Base-by-base conservation (phyloP, 352 stramenopile species). In the Phytophthora foliorum region DNA sequence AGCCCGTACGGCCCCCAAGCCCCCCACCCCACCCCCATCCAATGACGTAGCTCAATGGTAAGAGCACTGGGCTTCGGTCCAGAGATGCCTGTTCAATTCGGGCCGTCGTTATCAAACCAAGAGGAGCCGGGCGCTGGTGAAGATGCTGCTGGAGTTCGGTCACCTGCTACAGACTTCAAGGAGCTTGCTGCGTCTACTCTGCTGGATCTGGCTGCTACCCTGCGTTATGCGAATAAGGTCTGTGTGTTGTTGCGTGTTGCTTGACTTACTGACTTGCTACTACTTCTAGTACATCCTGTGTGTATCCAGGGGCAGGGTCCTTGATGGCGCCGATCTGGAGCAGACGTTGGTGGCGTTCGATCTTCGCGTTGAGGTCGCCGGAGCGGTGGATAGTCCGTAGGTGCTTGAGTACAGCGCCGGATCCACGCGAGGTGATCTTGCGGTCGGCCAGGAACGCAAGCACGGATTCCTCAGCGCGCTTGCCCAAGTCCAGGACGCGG, bases 331-430 rank as follows among this genome's bases (percentile, higher is more conserved):
- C 3, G 6, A 21, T 45, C 17, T 45, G 16, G 13, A 45, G n/a
- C 38, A 45, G 9, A 45, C 38, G 17, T 45, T 45, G 16, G n/a
- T 45, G 17, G 38, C 14, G 38, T 14, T 39, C 19, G 17, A 58
- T 53, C 32, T 24, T 51, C 6, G 4, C 16, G 45, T 57, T 48
- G 6, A 58, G 29, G 3, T 8, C 25, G 14, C 63, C 44, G 16
- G 48, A 48, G 38, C 48, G 45, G 31, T 60, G 34, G 27, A 59
- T 45, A 0, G 4, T 22, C 9, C 48, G 46, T 2, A 70, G 7
- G 25, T 61, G 57, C 58, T 69, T 69, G 32, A 74, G 48, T 2
- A 61, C 48, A 8, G 58, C 39, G 5, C 31, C 32, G 1, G 45
- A 48, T 0, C 57, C 54, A 7, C 52, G 38, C 21, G 50, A 74